Conservation (phyloP, 2,329 filamentous ascomycete genomes). For the Alternaria sp. region DNA sequence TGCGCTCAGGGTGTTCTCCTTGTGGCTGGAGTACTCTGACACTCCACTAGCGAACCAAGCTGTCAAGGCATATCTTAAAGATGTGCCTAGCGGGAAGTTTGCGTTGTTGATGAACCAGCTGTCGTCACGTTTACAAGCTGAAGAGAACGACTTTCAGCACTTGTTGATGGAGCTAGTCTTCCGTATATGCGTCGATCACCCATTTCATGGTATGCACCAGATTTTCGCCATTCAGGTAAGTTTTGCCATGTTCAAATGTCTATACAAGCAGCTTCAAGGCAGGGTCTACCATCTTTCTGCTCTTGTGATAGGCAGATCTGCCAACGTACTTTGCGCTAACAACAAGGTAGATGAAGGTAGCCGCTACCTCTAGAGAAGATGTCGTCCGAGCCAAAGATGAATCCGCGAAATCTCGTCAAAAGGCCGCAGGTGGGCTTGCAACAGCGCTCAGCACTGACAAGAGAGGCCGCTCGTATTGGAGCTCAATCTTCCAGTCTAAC, state of each 20-base stretch:
- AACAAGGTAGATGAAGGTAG: constrained; percentile 47
- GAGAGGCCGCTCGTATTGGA: constrained; percentile 68
- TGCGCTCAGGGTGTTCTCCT: constrained; percentile 86
- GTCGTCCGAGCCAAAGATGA: constrained; percentile 72
- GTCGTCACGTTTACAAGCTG: constrained; percentile 85
- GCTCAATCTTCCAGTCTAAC: constrained; percentile 76
- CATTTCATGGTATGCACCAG: constrained; percentile 96
- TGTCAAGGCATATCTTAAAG: constrained; percentile 72
- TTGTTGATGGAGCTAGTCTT: constrained; percentile 77
- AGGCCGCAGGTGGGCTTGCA: constrained; percentile 75
- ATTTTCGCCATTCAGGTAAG: constrained; percentile 72
- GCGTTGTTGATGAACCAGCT: constrained; percentile 94
- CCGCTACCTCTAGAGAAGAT: constrained; percentile 63
- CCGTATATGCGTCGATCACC: constrained; percentile 89
- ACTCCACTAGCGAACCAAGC: constrained; percentile 78
- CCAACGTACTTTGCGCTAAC: background rate
- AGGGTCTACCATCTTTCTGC: background rate
- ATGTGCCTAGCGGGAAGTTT: constrained; percentile 91
- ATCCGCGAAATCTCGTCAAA: constrained; percentile 74
- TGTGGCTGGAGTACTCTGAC: constrained; percentile 91
- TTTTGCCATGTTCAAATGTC: background rate
- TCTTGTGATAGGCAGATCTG: background rate
- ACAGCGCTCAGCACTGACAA: constrained; percentile 65
- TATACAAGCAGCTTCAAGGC: no score
- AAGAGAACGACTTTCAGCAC: constrained; percentile 74